These are phyloP conservation scores for Candida verbasci DNA, from an alignment of 805 yeast genomes.

Conservation along the genomic window DNA sequence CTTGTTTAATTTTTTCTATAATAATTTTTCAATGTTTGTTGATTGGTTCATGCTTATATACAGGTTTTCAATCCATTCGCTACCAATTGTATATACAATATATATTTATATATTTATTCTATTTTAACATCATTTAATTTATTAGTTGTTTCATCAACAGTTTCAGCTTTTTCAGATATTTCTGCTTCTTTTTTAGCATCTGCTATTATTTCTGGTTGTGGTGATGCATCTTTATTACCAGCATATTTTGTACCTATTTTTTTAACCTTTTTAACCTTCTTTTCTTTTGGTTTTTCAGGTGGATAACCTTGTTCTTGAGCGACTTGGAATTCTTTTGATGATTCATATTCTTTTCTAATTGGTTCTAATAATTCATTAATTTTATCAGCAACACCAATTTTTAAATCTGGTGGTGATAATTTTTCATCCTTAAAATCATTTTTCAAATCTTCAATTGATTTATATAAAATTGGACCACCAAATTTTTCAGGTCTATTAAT, in stretches of 20 bases:
- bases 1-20: slow-evolving; percentile 2
- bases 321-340: slow-evolving; percentile 67
- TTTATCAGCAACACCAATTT: slow-evolving; percentile 84
- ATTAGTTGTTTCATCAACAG: slow-evolving; percentile 16
- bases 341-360: slow-evolving; percentile 63
- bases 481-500: slow-evolving; percentile 93
- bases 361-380: slow-evolving; percentile 81
- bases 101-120: slow-evolving; percentile 17
- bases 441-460: slow-evolving; percentile 62
- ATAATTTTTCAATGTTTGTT: slow-evolving; percentile 15
- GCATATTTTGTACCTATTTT: slow-evolving; percentile 90
- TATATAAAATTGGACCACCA: slow-evolving; percentile 86
- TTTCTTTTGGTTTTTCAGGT: slow-evolving; percentile 54
- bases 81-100: no score
- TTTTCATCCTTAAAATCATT: slow-evolving; percentile 67
- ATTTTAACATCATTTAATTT: slow-evolving; percentile 36
- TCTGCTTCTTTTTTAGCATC: slow-evolving; percentile 12
- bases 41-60: slow-evolving; percentile 15
- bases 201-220: slow-evolving; percentile 9
- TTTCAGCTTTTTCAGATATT: not conserved
- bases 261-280: slow-evolving; percentile 73
- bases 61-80: not conserved
- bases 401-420: slow-evolving; percentile 90
- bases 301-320: slow-evolving; percentile 83
- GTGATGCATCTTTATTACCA: slow-evolving; percentile 46